Base-by-base conservation (phyloP, 805 yeast species). In the Candida wancherniae region DNA sequence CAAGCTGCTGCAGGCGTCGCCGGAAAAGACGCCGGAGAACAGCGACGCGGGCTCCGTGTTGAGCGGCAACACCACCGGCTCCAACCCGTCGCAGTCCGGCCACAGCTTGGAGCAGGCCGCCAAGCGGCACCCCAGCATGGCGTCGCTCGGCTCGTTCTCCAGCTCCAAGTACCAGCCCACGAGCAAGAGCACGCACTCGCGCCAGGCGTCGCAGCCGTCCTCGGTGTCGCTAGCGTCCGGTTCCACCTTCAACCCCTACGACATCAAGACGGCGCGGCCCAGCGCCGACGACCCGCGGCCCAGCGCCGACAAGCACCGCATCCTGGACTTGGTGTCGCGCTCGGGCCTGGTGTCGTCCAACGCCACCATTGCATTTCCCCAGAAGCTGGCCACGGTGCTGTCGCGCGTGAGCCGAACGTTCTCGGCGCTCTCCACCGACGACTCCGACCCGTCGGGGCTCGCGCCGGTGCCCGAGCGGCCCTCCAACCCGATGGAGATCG, bases 401-500 rank as follows among this genome's bases (percentile, higher is more conserved):
- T 28, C 41, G 10, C 37, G n/a, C 24, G 29, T 9, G 15, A 24
- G 11, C 21, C 22, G 16, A 23, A 5, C 4, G 26, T 17, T 18
- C 17, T 16, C 26, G 13, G 35, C 24, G 10, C 18, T 19, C 17
- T 11, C 19, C 15, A 4, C 29, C 15, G 37, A 20, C 4, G 26
- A 24, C 15, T 22, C 5, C n/a, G 35, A 31, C 20, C 9, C 19
- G 13, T 17, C 26, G 19, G 16, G 12, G 19, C 18, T 21, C 8
- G 25, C 11, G 22, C 26, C 27, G 34, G 11, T 13, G 33, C 45
- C 25, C 28, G 88, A 83, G 31, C 80, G 73, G 48, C 95, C 96
- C 0, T 55, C 61, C 6, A 75, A 80, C 43, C 75, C 69, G 8
- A 61, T 66, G 40, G 85, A 77, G 40, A 75, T 88, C 12, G 90